Conservation (phyloP, 208 protist genomes). For the Blechomonas ayalai region DNA sequence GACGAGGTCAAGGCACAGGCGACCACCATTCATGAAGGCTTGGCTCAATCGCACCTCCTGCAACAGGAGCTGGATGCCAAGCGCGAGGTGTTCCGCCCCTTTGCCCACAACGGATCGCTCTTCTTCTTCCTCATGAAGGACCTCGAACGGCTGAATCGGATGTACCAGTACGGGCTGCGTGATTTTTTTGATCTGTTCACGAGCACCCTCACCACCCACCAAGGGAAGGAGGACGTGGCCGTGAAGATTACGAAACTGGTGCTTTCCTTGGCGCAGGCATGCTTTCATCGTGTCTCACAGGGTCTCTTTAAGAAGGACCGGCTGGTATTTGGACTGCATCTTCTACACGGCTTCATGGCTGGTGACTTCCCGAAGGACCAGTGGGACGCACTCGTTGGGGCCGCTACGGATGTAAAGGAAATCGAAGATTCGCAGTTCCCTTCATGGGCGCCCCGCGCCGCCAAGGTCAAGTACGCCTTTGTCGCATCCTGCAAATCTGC, state of each 20-base stretch:
- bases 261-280: constrained; percentile 47
- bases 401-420: constrained; percentile 18
- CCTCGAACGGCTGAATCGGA: constrained; percentile 89
- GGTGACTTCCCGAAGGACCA: constrained; percentile 61
- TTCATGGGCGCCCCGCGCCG: constrained; percentile 48
- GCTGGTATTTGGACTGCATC: constrained; percentile 92
- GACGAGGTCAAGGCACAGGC: constrained; percentile 93
- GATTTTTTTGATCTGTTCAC: constrained; percentile 88
- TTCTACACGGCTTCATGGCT: constrained; percentile 84
- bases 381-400: constrained; percentile 87
- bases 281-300: constrained; percentile 59
- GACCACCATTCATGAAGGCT: constrained; percentile 68
- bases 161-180: constrained; percentile 95
- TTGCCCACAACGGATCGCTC: constrained; percentile 75
- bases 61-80: constrained; percentile 91
- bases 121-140: constrained; percentile 94
- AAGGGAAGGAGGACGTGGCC: constrained; percentile 22
- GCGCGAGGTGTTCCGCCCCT: constrained; percentile 90
- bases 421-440: constrained; percentile 24
- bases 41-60: constrained; percentile 80
- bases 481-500: constrained; percentile 28
- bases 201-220: constrained; percentile 40
- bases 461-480: constrained; percentile 43
- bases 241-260: constrained; percentile 55
- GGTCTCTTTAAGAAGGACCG: constrained; percentile 90